phyloP scores from a whole-genome alignment of 106 monocot genomes.

The Dioscorea alata region DNA sequence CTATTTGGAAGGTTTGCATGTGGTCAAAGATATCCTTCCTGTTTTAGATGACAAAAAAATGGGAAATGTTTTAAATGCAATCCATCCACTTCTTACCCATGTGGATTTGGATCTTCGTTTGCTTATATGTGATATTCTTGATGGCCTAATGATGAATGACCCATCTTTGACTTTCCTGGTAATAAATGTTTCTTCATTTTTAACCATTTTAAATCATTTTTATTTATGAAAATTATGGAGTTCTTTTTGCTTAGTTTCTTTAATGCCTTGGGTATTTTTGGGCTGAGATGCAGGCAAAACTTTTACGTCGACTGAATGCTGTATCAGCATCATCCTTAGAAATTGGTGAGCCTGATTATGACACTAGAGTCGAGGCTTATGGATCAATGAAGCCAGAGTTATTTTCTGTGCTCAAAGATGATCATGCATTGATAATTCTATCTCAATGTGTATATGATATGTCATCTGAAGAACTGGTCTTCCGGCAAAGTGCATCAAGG shows the following conservation, averaged over 20 bases:
- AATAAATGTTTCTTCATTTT: conserved; percentile 1
- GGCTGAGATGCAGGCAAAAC: conserved; percentile 42
- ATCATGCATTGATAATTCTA: conserved; percentile 56
- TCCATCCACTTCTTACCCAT: conserved; percentile 52
- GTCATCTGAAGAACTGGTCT: conserved; percentile 70
- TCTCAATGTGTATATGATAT: conserved; percentile 88
- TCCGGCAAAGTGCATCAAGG: conserved; percentile 77
- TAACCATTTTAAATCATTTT: not conserved
- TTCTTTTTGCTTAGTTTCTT: not conserved
- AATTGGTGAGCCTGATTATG: conserved; percentile 86
- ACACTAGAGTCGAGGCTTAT: conserved; percentile 69
- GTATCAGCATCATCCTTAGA: conserved; percentile 50
- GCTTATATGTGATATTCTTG: conserved; percentile 65
- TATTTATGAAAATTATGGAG: too few relatives aligned
- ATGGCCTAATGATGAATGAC: conserved; percentile 42
- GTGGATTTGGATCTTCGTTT: conserved; percentile 37
- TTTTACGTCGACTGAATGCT: conserved; percentile 72
- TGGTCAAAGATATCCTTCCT: conserved; percentile 55
- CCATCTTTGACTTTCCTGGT: conserved; percentile 66
- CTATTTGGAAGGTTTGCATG: conserved; percentile 65
- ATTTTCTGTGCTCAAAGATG: conserved; percentile 36
- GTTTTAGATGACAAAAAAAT: conserved; percentile 22
- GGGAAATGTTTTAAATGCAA: conserved; percentile 46
- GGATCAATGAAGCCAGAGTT: conserved; percentile 35
- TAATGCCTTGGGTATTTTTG: conserved; percentile 3